Percentiles rank a stretch among this genome's conserved stretches.
Conservation (phyloP, 495 filamentous ascomycete species). For the Ascobolus immersus region DNA sequence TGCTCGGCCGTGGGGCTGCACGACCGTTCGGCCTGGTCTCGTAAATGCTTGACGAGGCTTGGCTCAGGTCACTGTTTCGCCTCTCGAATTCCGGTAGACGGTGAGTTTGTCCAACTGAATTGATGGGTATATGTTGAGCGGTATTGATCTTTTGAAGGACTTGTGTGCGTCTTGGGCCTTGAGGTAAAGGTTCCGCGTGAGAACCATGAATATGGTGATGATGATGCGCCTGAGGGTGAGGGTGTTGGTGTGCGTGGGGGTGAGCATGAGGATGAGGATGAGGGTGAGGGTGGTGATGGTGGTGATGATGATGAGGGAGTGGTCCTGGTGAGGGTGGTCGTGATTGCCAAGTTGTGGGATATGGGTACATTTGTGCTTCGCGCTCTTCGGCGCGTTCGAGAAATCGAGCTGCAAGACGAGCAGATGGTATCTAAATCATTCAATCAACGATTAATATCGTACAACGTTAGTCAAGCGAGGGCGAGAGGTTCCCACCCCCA, state of each 20-base stretch:
- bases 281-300: conserved; percentile 9
- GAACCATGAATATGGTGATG: neutral
- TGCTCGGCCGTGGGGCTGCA: too few relatives aligned
- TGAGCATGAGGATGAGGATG: neutral
- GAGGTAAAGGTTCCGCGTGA: too few relatives aligned
- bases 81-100: too few relatives aligned
- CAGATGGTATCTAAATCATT: conserved; percentile 4
- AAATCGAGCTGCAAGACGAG: conserved; percentile 12
- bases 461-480: neutral
- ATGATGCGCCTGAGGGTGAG: neutral
- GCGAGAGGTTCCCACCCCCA: conserved; percentile 42
- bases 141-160: too few relatives aligned
- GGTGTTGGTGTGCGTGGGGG: neutral
- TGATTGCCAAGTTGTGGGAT: conserved; percentile 11
- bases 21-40: too few relatives aligned
- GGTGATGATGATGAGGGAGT: conserved; percentile 15
- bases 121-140: too few relatives aligned
- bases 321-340: conserved; percentile 11
- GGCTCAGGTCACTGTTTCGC: too few relatives aligned
- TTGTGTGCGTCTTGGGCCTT: too few relatives aligned
- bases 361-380: conserved; percentile 9
- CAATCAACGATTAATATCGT: neutral
- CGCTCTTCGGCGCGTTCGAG: conserved; percentile 12
- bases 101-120: too few relatives aligned
- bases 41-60: too few relatives aligned